These are phyloP conservation scores for California macrophylla DNA, from an alignment of 441 rosid species.

Conservation along the genomic window DNA sequence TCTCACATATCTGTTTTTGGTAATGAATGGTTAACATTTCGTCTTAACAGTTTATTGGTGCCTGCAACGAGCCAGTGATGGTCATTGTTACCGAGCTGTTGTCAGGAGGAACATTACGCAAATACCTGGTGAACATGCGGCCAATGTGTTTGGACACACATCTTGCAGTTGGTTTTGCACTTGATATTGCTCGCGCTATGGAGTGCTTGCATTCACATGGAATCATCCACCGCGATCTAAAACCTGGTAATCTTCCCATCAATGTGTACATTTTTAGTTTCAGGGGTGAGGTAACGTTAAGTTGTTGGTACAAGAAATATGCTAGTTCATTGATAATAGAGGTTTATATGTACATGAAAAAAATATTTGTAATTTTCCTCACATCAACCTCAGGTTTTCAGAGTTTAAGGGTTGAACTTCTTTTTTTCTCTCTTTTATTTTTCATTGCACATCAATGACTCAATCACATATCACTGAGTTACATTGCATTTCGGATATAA, in stretches of 20 bases:
- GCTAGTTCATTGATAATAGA: background rate
- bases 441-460: background rate
- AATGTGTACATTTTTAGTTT: background rate
- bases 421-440: background rate
- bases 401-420: background rate
- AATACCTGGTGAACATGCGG: conserved; percentile 2
- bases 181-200: conserved; percentile 4
- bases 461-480: background rate
- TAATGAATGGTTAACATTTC: background rate
- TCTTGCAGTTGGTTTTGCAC: background rate
- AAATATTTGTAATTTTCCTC: background rate
- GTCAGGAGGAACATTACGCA: background rate
- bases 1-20: background rate
- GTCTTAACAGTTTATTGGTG: conserved; percentile 1
- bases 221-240: conserved; percentile 1
- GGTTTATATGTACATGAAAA: background rate
- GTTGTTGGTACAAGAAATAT: background rate
- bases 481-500: background rate
- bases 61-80: background rate
- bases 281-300: background rate
- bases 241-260: background rate
- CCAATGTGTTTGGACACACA: background rate
- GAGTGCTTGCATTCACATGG: conserved; percentile 2
- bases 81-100: conserved; percentile 3
- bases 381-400: background rate